Base-by-base conservation (phyloP, 1,284 basidiomycete genomes). In the Rhodotorula mucilaginosa region DNA sequence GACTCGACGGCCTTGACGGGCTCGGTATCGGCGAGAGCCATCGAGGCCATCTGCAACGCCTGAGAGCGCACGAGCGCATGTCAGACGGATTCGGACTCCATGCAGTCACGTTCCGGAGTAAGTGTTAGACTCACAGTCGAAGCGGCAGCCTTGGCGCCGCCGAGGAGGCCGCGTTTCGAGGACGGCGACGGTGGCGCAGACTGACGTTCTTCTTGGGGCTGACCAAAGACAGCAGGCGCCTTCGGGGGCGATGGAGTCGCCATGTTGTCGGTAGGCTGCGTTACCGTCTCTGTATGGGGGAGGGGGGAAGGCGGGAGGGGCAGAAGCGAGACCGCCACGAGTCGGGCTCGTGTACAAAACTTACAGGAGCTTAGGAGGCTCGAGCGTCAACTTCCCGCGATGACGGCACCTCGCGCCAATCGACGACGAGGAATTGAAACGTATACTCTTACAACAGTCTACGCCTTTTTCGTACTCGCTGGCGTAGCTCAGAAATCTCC, bases 401-500 rank as follows among this genome's bases (percentile, higher is more conserved):
- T 44, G 39, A 44, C 39, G 39, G 39, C 10, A 44, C 39, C 39
- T 44, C 39, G 39, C 2, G 39, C 10, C 39, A 44, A 44, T 44
- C 10, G 12, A 44, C 26, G 54, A 29, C 2, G n/a, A 26, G 54
- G 31, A 10, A 44, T 44, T 13, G 39, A 15, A n/a, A 29, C 12
- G 54, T 29, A 46, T 31, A 29, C 26, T 58, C n/a, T 19, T 60
- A 23, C 58, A 60, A n/a, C 23, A n/a, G 7, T 18, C 29, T 29
- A 66, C 49, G 10, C 16, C 54, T 15, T 10, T 56, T 6, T 31
- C 26, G 7, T 26, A 12, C n/a, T 31, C 26, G 16, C 26, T 26
- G 54, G n/a, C 54, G 12, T n/a, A 23, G 7, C n/a, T 64, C 49
- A 68, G 34, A 74, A 71, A 8, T 74, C 72, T 21, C 76, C 76